A percentile compares a stretch with the other conserved stretches of the same genome.
Conservation (phyloP, 2,329 filamentous ascomycete species). For the Bimuria novae-zelandiae region DNA sequence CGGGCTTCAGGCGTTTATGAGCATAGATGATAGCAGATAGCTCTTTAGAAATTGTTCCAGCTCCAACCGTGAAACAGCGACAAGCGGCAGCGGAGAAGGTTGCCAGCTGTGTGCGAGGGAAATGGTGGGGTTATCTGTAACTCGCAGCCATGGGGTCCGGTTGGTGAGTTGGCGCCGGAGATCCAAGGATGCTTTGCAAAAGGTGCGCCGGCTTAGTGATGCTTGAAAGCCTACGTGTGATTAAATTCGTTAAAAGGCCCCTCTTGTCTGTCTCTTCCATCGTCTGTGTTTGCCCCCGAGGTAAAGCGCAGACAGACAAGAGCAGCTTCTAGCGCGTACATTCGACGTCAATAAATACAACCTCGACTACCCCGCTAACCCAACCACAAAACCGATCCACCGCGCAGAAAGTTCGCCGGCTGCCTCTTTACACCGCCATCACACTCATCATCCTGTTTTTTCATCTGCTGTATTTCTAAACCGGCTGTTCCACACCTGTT, state of each 20-base stretch:
- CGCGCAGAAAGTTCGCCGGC: slow-evolving; percentile 29
- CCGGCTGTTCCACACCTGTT: slow-evolving; percentile 24
- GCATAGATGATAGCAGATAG: neutral
- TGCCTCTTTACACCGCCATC: slow-evolving; percentile 30
- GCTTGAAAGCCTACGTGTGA: slow-evolving; percentile 30
- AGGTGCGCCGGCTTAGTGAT: slow-evolving; percentile 41
- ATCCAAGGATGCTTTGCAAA: slow-evolving; percentile 32
- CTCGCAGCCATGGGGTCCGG: slow-evolving; percentile 35
- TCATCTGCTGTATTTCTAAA: slow-evolving; percentile 20
- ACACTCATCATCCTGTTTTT: slow-evolving; percentile 9
- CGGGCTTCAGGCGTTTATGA: slow-evolving; percentile 3
- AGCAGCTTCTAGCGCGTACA: slow-evolving; percentile 24
- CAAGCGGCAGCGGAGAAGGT: slow-evolving; percentile 7
- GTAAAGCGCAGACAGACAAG: slow-evolving; percentile 20
- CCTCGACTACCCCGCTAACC: slow-evolving; percentile 23
- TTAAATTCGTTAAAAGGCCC: slow-evolving; percentile 25
- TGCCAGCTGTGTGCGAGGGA: neutral
- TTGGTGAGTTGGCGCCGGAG: slow-evolving; percentile 37
- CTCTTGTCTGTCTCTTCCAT: slow-evolving; percentile 20
- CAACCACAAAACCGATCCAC: slow-evolving; percentile 32
- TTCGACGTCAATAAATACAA: slow-evolving; percentile 33
- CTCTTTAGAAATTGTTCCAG: neutral
- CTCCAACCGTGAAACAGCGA: slow-evolving; percentile 2
- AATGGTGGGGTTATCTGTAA: slow-evolving; percentile 34
- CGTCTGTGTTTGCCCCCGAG: slow-evolving; percentile 1